Conservation (phyloP, 2,329 filamentous ascomycete genomes). For the Colletotrichum sansevieriae region DNA sequence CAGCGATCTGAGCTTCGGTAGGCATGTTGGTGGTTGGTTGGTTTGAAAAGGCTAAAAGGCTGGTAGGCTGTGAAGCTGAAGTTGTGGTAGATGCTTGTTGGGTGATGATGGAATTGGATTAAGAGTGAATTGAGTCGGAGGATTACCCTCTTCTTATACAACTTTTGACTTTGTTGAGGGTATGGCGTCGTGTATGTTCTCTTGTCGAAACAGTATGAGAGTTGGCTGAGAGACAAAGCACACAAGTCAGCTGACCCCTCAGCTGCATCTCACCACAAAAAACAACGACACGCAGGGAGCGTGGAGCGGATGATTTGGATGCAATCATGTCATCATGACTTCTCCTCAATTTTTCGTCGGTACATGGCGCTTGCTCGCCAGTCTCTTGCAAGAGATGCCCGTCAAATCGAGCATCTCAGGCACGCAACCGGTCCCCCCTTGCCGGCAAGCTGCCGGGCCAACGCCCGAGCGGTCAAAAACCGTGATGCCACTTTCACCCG, state of each 20-base stretch:
- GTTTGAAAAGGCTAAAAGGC: background rate
- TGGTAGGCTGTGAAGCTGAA: background rate
- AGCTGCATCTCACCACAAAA: background rate
- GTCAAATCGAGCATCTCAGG: background rate
- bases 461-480: background rate
- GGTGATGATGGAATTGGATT: slow-evolving; percentile 15
- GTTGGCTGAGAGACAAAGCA: background rate
- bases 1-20: slow-evolving; percentile 64
- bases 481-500: background rate
- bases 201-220: too few species aligned
- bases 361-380: slow-evolving; percentile 14
- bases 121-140: background rate
- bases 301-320: background rate
- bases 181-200: background rate
- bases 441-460: slow-evolving; percentile 15
- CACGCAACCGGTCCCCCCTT: background rate
- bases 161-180: background rate
- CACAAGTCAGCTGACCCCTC: background rate
- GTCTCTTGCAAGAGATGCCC: background rate
- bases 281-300: background rate
- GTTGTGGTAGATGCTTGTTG: background rate
- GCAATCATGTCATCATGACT: slow-evolving; percentile 38
- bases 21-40: slow-evolving; percentile 54
- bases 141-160: slow-evolving; percentile 39
- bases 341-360: background rate